phyloP scores from a whole-genome alignment of 1,284 basidiomycete genomes.

The Apiotrichum mycotoxinovorans region DNA sequence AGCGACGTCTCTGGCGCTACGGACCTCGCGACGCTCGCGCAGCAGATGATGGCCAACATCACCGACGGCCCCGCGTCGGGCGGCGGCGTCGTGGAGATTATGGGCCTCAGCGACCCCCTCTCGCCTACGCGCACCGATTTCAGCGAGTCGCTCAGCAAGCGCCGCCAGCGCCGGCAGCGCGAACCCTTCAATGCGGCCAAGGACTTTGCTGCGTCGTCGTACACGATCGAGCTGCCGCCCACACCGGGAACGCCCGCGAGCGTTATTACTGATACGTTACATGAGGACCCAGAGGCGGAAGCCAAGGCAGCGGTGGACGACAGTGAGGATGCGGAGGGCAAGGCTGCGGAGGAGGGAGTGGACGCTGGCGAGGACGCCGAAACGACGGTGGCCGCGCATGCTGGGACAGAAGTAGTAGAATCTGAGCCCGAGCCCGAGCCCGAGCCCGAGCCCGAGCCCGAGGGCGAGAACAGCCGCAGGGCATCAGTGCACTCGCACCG shows the following conservation, averaged over 20 bases:
- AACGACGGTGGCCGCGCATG: too few relatives aligned
- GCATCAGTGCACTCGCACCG: background rate
- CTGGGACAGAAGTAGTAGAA: too few relatives aligned
- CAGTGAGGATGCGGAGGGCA: background rate
- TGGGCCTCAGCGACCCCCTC: background rate
- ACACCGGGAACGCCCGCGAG: background rate
- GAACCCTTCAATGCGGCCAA: conserved; percentile 1
- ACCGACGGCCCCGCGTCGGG: conserved; percentile 5
- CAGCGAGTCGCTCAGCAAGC: background rate
- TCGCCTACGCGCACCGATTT: background rate
- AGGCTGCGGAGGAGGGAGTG: too few relatives aligned
- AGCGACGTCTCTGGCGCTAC: conserved; percentile 31
- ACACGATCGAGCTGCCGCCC: background rate
- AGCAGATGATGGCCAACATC: conserved; percentile 35
- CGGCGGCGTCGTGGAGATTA: background rate
- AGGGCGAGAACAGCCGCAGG: background rate
- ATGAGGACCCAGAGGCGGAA: conserved; percentile 10
- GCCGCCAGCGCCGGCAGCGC: background rate
- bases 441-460: conserved; percentile 6
- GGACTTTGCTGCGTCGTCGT: background rate
- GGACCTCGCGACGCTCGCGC: conserved; percentile 37
- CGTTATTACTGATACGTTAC: background rate
- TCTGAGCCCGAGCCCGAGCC: background rate
- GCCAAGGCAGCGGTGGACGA: conserved; percentile 1
- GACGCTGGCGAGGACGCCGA: too few relatives aligned